Conservation (phyloP, 306 rosid genomes). For the Canavalia ensiformis region DNA sequence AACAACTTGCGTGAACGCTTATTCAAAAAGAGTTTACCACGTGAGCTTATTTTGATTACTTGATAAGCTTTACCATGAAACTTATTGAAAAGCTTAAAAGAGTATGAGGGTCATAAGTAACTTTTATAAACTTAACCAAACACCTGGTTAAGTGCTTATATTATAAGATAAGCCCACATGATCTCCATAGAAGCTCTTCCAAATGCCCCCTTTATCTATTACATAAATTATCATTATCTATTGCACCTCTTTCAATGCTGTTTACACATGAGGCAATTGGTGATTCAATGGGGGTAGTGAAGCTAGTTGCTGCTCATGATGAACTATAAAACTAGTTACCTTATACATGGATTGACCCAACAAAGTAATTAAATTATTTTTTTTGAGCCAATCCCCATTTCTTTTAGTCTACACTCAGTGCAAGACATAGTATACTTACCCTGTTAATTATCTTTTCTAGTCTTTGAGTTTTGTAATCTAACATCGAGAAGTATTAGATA, state of each 20-base stretch:
- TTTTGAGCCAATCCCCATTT: not conserved
- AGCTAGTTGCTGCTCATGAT: too few species aligned
- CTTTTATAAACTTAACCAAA: not conserved
- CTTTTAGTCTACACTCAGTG: not conserved
- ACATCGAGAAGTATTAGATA: not conserved
- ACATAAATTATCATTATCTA: not conserved
- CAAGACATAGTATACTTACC: conserved; percentile 29
- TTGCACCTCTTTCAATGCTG: not conserved
- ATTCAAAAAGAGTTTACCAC: not conserved
- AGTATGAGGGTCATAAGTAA: too few species aligned
- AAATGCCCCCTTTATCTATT: not conserved
- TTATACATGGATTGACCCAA: not conserved
- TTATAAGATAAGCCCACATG: not conserved
- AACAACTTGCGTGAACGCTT: too few species aligned
- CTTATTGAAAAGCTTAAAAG: not conserved
- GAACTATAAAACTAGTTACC: too few species aligned
- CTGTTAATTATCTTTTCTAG: not conserved
- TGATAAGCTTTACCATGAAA: not conserved
- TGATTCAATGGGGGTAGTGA: too few species aligned
- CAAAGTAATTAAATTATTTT: not conserved
- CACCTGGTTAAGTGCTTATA: not conserved
- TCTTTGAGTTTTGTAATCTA: conserved; percentile 11
- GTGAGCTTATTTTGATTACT: not conserved
- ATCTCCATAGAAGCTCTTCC: not conserved
- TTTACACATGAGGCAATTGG: not conserved